Percentiles rank a stretch among this genome's conserved stretches.
These are phyloP conservation scores for Pythium rhizo-oryzae DNA, from an alignment of 352 stramenopile species.

Conservation along the genomic window DNA sequence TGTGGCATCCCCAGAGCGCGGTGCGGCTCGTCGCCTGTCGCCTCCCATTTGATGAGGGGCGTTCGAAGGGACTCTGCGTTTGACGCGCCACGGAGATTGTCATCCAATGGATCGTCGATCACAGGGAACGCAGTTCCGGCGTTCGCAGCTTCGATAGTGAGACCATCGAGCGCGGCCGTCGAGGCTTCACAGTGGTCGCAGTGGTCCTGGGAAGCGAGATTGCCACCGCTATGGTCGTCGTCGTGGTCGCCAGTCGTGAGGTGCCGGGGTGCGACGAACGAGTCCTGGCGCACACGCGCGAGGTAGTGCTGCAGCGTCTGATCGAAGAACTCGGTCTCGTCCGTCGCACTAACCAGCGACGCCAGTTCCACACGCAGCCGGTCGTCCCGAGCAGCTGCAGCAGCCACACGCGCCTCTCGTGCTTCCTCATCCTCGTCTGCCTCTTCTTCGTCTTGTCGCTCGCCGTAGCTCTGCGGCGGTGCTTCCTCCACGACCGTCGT, in stretches of 20 bases:
- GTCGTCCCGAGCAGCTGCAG: not conserved
- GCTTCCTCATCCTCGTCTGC: not conserved
- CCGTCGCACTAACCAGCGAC: slow-evolving; percentile 14
- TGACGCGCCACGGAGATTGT: too few relatives aligned
- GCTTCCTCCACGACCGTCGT: too few relatives aligned
- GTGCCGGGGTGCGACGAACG: slow-evolving; percentile 7
- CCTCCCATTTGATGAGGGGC: slow-evolving; percentile 27
- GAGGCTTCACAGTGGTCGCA: not conserved
- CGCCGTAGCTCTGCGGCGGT: too few relatives aligned
- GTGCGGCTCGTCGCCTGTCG: not conserved
- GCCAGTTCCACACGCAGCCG: not conserved
- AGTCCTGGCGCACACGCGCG: slow-evolving; percentile 25
- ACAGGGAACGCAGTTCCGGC: not conserved
- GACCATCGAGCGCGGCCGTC: not conserved
- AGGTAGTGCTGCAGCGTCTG: slow-evolving; percentile 30
- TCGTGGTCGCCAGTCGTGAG: not conserved
- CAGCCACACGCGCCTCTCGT: not conserved
- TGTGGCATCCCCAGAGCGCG: not conserved
- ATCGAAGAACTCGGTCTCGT: slow-evolving; percentile 32
- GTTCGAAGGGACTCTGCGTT: not conserved
- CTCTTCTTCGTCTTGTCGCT: not conserved
- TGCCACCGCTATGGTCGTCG: not conserved
- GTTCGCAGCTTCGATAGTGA: not conserved
- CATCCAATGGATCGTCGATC: not conserved
- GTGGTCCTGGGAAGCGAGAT: not conserved